Conservation (phyloP, 169 alveolate genomes). For the Babesia bigemina region DNA sequence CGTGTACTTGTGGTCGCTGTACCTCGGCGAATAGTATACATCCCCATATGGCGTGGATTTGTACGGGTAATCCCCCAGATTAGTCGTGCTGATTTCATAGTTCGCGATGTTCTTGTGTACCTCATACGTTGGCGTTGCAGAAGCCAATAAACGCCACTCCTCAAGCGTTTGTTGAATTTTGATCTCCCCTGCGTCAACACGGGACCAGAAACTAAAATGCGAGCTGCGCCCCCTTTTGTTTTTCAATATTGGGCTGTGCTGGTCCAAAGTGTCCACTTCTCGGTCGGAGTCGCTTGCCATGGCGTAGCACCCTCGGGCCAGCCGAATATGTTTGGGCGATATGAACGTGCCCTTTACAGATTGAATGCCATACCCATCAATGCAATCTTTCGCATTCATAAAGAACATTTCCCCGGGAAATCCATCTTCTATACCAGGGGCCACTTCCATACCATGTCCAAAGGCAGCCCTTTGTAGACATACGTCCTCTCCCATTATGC, state of each 20-base stretch:
- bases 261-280: neutral
- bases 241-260: neutral
- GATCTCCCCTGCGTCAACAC: slow-evolving; percentile 62
- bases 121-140: neutral
- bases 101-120: slow-evolving; percentile 14
- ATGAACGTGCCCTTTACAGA: neutral
- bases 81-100: slow-evolving; percentile 52
- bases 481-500: neutral
- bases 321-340: slow-evolving; percentile 25
- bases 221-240: slow-evolving; percentile 26
- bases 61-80: slow-evolving; percentile 62
- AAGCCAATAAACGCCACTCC: slow-evolving; percentile 1
- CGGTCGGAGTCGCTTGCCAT: slow-evolving; percentile 10
- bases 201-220: slow-evolving; percentile 51
- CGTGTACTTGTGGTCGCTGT: slow-evolving; percentile 79
- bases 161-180: slow-evolving; percentile 17
- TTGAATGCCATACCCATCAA: neutral
- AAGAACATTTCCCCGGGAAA: neutral
- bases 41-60: slow-evolving; percentile 76
- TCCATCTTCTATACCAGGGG: neutral
- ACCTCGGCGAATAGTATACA: slow-evolving; percentile 85
- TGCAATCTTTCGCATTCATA: neutral
- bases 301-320: slow-evolving; percentile 19
- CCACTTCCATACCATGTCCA: neutral
- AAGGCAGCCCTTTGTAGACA: slow-evolving; percentile 14